Evolutionary conservation across 352 stramenopile genomes (phyloP).

Genomic region (Phytophthora megakarya): DNA sequence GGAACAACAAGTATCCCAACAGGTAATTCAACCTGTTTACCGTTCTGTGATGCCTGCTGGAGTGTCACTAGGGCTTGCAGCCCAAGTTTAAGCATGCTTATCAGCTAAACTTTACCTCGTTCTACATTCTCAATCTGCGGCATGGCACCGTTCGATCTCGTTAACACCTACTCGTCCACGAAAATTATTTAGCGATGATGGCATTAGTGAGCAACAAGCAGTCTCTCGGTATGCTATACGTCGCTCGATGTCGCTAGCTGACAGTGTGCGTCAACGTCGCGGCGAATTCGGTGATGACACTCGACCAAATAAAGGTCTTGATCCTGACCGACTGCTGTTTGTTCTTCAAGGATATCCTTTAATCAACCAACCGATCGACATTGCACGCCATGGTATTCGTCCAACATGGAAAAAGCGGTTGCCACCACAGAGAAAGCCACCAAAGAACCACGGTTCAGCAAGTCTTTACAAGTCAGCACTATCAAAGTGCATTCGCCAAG

Average conservation of each 20-base stretch:
- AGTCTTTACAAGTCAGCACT: neutral
- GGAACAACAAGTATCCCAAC: neutral
- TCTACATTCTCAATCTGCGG: neutral
- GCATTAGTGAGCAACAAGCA: neutral
- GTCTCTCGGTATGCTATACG: neutral
- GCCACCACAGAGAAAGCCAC: neutral
- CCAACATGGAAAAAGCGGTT: neutral
- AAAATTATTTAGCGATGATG: neutral
- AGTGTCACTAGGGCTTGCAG: neutral
- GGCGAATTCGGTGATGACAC: neutral
- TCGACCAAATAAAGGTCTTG: slow-evolving; percentile 15
- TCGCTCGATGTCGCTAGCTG: neutral
- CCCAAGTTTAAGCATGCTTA: neutral
- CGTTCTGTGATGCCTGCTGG: neutral
- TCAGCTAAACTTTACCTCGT: neutral
- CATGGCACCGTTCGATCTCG: neutral
- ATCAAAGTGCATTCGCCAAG: slow-evolving; percentile 17
- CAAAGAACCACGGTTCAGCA: slow-evolving; percentile 10
- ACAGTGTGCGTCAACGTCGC: slow-evolving; percentile 1
- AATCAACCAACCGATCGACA: neutral
- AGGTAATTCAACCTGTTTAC: neutral
- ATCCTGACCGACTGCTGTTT: neutral
- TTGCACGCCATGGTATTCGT: slow-evolving; percentile 1
- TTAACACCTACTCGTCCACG: neutral
- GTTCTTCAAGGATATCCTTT: slow-evolving; percentile 5